Conservation (phyloP, 75 land plant species). For the Picea glauca region DNA sequence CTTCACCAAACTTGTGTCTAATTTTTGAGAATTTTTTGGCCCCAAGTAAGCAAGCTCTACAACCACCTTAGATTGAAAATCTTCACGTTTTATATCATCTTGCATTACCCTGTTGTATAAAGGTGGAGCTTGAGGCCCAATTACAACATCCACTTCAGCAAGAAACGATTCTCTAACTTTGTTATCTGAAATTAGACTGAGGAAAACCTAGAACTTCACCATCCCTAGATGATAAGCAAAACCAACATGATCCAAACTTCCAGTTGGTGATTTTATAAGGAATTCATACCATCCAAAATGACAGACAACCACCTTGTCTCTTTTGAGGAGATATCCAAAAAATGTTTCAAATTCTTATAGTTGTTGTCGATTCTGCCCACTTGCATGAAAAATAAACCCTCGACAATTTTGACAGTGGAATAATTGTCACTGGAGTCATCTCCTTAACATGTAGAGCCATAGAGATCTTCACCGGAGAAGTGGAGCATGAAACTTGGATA, state of each 20-base stretch:
- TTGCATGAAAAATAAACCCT: background rate
- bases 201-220: background rate
- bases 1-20: background rate
- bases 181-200: background rate
- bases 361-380: background rate
- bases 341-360: background rate
- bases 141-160: background rate
- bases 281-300: background rate
- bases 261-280: background rate
- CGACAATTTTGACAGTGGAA: no score
- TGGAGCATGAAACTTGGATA: no score
- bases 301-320: background rate
- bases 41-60: background rate
- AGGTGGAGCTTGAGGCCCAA: background rate
- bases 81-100: background rate
- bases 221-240: background rate
- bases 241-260: background rate
- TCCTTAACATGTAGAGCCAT: no score
- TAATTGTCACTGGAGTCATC: no score
- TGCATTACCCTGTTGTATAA: background rate
- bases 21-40: slow-evolving; percentile 3
- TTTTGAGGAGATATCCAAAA: background rate
- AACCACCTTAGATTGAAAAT: background rate
- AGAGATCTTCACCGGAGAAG: no score
- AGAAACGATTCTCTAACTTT: background rate